Evolutionary conservation across 208 protist genomes (phyloP).

Genomic region (Balamuthia mandrillaris): DNA sequence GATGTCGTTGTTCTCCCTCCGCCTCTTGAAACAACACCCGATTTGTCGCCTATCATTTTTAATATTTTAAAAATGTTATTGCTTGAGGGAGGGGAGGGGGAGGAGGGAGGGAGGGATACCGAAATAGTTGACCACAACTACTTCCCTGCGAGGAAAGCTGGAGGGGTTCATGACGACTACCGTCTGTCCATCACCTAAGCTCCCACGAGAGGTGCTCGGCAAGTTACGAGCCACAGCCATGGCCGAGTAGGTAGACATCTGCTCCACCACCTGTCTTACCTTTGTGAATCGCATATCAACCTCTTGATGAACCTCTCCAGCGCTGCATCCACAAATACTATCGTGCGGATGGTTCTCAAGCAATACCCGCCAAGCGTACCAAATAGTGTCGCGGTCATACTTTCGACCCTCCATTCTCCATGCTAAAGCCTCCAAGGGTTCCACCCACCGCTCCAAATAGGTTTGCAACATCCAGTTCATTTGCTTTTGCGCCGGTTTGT

Average conservation of each 20-base stretch:
- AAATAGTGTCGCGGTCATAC: neutral
- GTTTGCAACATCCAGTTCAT: slow-evolving; percentile 9
- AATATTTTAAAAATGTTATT: too few relatives aligned
- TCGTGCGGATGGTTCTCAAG: slow-evolving; percentile 20
- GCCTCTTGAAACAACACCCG: too few relatives aligned
- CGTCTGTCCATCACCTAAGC: too few relatives aligned
- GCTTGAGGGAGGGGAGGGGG: too few relatives aligned
- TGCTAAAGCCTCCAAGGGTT: neutral
- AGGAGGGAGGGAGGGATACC: too few relatives aligned
- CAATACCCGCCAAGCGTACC: slow-evolving; percentile 5
- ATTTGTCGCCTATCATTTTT: too few relatives aligned
- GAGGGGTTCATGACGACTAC: too few relatives aligned
- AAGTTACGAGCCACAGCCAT: neutral
- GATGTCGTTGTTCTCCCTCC: too few relatives aligned
- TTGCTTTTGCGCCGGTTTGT: slow-evolving; percentile 12
- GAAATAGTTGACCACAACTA: too few relatives aligned
- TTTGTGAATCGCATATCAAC: slow-evolving; percentile 7
- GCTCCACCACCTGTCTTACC: neutral
- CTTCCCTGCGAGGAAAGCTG: too few relatives aligned
- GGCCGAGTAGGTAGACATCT: neutral
- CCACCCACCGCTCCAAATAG: slow-evolving; percentile 20
- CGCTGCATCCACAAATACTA: neutral
- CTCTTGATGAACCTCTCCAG: neutral
- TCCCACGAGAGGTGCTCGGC: neutral
- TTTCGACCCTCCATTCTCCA: neutral